Evolutionary conservation across 768 basidiomycete genomes (phyloP).

Genomic region (Phanerochaete carnosa): DNA sequence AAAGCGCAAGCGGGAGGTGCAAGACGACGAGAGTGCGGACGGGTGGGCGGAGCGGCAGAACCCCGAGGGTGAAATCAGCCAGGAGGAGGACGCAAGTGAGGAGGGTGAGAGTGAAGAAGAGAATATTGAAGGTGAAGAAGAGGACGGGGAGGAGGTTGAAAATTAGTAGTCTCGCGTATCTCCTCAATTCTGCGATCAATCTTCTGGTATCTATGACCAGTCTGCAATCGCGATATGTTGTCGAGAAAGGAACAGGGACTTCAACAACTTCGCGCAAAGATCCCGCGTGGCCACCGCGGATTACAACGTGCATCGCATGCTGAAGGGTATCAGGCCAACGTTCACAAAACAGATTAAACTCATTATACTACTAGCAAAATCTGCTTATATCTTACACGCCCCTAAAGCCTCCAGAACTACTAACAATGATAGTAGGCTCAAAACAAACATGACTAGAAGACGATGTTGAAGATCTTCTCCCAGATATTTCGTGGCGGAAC

Average conservation of each 20-base stretch:
- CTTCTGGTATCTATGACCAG: not conserved
- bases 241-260: too few relatives aligned
- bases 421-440: too few relatives aligned
- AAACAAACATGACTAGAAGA: conserved; percentile 45
- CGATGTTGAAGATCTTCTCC: conserved; percentile 44
- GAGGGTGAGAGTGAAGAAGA: conserved; percentile 29
- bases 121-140: conserved; percentile 24
- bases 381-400: not conserved
- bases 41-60: conserved; percentile 26
- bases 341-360: not conserved
- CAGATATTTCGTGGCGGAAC: conserved; percentile 45
- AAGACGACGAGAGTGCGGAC: conserved; percentile 27
- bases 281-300: too few relatives aligned
- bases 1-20: conserved; percentile 35
- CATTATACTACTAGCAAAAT: not conserved
- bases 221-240: too few relatives aligned
- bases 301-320: too few relatives aligned
- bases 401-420: not conserved
- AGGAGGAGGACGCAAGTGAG: conserved; percentile 36
- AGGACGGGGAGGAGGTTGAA: conserved; percentile 27
- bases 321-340: not conserved
- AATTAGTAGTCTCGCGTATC: conserved; percentile 11
- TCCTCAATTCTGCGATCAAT: not conserved
- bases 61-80: conserved; percentile 2
- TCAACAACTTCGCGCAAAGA: too few relatives aligned